phyloP scores from a whole-genome alignment of 345 rosid species.

The Lepidium sativum region DNA sequence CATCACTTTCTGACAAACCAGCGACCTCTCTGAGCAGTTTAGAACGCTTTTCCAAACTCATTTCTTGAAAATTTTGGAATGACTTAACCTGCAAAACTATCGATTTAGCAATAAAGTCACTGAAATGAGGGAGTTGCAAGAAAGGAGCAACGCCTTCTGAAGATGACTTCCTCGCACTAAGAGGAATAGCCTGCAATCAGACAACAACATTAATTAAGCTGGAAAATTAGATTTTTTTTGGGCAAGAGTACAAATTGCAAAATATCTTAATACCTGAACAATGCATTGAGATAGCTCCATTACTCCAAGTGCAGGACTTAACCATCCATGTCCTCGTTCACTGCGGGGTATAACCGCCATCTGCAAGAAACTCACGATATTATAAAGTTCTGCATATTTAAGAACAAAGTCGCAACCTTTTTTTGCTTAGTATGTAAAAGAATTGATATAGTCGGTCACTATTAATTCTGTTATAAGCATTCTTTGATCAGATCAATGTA shows the following conservation, averaged over 20 bases:
- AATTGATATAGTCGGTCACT: not conserved
- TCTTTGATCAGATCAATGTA: not conserved
- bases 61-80: conserved; percentile 60
- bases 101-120: conserved; percentile 50
- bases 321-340: conserved; percentile 89
- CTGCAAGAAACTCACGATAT: conserved; percentile 32
- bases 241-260: not conserved
- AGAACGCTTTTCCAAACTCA: conserved; percentile 57
- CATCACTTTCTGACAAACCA: conserved; percentile 54
- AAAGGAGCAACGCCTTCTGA: conserved; percentile 81
- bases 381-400: not conserved
- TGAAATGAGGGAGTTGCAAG: conserved; percentile 86
- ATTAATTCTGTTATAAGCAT: not conserved
- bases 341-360: conserved; percentile 83
- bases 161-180: conserved; percentile 72
- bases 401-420: not conserved
- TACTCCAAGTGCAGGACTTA: conserved; percentile 89
- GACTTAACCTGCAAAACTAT: conserved; percentile 53
- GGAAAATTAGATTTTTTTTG: not conserved
- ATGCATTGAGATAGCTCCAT: conserved; percentile 88
- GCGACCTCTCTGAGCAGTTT: conserved; percentile 60
- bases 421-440: not conserved
- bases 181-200: conserved; percentile 78
- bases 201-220: not conserved
- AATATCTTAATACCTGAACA: conserved; percentile 53